Base-by-base conservation (phyloP, 139 green algal genomes). In the Asterochloris sp. region DNA sequence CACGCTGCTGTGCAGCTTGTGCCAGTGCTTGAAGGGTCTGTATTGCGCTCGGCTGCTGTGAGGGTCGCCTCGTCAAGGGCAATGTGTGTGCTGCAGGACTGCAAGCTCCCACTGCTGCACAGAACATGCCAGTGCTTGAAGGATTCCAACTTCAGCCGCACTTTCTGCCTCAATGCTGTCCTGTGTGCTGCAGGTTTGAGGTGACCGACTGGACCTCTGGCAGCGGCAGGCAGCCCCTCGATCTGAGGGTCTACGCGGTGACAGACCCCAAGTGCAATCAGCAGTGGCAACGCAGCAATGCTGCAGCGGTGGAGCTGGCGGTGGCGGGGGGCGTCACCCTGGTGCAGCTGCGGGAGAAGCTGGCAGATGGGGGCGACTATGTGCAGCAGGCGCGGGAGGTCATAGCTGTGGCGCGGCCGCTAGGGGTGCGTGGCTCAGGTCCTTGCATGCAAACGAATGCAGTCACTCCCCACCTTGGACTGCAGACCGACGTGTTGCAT, bases 331-430 rank as follows among this genome's bases (percentile, higher is more conserved):
- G 96, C 16, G 90, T 91, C 10, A 97, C 93, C 15, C 87, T 97
- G 11, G 76, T 98, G 66, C 94, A 98, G 86, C 78, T 98, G 54
- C 82, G 96, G 29, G 92, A 98, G 83, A 98, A 98, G 88, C 81
- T 93, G 29, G 74, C 75, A 2, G 91, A 93, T n/a, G 91, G 90
- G 19, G 91, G 90, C 10, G 83, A 86, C n/a, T 98, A 98, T 75
- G 13, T 93, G 24, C 13, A 77, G 54, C 82, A 89, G 69, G 94
- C 90, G 47, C 81, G 83, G 28, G 87, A 62, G 47, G 89, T 82
- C 19, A 28, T 85, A 17, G 23, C 69, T 38, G n/a, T 82, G 16
- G 38, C 74, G 47, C 64, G 68, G 21, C 38, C 63, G 10, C 24
- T 29, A 54, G 81, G 81, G 81, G 81, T 85, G 29, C 23, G 68